A percentile compares a stretch with the other conserved stretches of the same genome.
Conservation (phyloP, 2,329 filamentous ascomycete species). For the Ceratocystis lukuohia region DNA sequence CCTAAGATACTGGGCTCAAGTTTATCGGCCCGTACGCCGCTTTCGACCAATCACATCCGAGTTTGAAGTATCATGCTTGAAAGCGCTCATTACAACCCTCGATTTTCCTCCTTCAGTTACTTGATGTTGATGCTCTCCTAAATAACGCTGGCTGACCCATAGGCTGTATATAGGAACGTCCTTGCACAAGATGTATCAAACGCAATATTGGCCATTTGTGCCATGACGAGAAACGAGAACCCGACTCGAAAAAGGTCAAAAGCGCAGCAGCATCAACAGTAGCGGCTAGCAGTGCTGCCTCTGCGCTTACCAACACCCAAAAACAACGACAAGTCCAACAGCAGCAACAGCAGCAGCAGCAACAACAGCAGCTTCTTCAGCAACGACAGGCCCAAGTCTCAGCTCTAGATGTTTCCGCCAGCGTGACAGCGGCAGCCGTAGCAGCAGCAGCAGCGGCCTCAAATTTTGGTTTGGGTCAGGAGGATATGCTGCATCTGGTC, state of each 20-base stretch:
- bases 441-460: conserved; percentile 9
- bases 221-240: conserved; percentile 90
- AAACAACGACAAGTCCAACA: conserved; percentile 25
- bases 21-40: background rate
- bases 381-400: conserved; percentile 19
- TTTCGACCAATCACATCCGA: background rate
- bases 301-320: conserved; percentile 17
- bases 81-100: conserved; percentile 1
- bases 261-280: conserved; percentile 37
- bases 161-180: conserved; percentile 55
- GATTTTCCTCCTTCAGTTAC: conserved; percentile 22
- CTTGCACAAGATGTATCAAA: conserved; percentile 95
- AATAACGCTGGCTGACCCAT: too few relatives aligned
- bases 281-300: background rate
- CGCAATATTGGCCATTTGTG: conserved; percentile 97
- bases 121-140: too few relatives aligned
- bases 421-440: conserved; percentile 19
- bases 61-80: background rate
- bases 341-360: conserved; percentile 24
- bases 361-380: conserved; percentile 25
- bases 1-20: too few relatives aligned
- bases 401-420: conserved; percentile 16
- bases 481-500: conserved; percentile 51
- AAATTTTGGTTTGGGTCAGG: conserved; percentile 33
- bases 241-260: conserved; percentile 67